phyloP scores from a whole-genome alignment of 345 rosid species.

The Moringa oleifera region DNA sequence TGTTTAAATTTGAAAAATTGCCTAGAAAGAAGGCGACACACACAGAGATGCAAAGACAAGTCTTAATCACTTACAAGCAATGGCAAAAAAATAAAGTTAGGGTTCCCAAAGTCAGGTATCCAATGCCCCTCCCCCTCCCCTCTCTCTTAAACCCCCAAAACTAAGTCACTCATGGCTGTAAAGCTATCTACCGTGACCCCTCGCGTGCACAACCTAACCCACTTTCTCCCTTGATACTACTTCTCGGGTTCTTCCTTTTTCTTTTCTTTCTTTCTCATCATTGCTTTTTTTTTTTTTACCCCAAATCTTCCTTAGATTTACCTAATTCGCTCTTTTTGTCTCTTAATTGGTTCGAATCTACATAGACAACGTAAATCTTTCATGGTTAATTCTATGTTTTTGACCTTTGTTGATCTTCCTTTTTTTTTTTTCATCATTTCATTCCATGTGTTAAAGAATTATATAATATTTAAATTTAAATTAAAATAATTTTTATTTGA shows the following conservation, averaged over 20 bases:
- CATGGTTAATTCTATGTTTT: no score
- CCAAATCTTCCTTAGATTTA: slow-evolving; percentile 9
- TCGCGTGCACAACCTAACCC: slow-evolving; percentile 1
- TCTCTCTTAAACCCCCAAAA: no score
- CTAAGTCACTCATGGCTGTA: no score
- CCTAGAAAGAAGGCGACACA: no score
- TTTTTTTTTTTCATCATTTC: background rate
- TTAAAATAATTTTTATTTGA: no score
- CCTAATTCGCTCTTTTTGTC: slow-evolving; percentile 4
- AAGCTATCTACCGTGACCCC: background rate
- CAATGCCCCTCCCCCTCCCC: slow-evolving; percentile 24
- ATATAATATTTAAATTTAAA: no score
- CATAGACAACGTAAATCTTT: no score
- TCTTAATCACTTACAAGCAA: slow-evolving; percentile 11
- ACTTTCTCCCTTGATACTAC: background rate
- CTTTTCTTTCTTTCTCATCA: background rate
- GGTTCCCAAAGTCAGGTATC: slow-evolving; percentile 28
- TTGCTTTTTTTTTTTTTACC: background rate
- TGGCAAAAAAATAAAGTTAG: background rate
- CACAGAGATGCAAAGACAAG: background rate
- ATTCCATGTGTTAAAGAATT: background rate
- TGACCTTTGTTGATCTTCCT: no score
- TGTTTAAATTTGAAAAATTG: no score
- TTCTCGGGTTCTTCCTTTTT: no score
- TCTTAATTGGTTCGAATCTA: no score